Evolutionary conservation across 2,329 filamentous ascomycete species (phyloP), one percentile per base, ranked within the genome.

Genomic region (Calonectria hawksworthii): DNA sequence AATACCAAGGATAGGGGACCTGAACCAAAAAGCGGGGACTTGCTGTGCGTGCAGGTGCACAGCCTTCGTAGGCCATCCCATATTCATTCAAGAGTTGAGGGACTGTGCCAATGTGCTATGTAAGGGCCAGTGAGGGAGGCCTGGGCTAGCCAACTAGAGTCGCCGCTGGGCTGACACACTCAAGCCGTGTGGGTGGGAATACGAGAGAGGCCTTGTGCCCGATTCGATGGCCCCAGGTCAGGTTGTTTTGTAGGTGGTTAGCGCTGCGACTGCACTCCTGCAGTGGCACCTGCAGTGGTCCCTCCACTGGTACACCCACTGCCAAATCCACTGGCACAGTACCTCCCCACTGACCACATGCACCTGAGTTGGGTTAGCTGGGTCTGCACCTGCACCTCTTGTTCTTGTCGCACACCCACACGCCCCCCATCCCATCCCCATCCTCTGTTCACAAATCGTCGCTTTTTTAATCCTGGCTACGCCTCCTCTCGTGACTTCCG

Each of bases 401-500:
- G 34, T 18, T 36, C 30, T 36, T 47, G 50, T 34, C 50, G 65
- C 32, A 26, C 66, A n/a, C 65, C 32, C 65, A 18, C 51, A 38
- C 50, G 36, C 50, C 18, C 51, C 50, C 50, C 18, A 41, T 23
- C 50, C 50, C 66, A 56, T 38, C 13, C 36, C 28, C 51, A 41
- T 44, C 18, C 50, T 61, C 30, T 47, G 61, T 32, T 44, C 50
- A 59, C 56, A 59, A 30, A 38, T 32, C 50, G 56, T 64, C 68
- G 61, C 52, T 69, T 64, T 70, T 61, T 61, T 61, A 64, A 47
- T 61, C 67, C 41, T 50, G 28, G 28, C 67, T 28, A 54, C 56
- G 44, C 68, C 56, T 52, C 68, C 56, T 70, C 68, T 64, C 68
- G 67, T 69, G 67, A 69, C 67, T 44, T 28, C n/a, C 13, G 9